Conservation (phyloP, 108 stramenopile genomes). For the Stephanodiscus minutulus region DNA sequence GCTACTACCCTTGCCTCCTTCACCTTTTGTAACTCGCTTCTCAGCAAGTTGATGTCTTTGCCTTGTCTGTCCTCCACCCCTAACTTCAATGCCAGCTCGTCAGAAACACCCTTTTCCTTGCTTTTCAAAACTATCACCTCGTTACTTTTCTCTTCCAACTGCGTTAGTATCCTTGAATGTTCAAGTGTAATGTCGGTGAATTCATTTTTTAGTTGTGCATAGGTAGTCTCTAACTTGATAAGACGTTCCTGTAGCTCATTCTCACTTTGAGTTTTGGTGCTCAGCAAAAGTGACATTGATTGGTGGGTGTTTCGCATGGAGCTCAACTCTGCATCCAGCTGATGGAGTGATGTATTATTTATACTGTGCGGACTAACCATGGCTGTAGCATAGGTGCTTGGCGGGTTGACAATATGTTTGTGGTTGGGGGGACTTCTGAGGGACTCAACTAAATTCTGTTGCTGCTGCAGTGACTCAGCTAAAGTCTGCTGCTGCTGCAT, state of each 20-base stretch:
- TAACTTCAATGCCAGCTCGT: slow-evolving; percentile 15
- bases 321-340: slow-evolving; percentile 9
- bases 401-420: neutral
- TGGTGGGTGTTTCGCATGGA: slow-evolving; percentile 17
- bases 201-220: slow-evolving; percentile 8
- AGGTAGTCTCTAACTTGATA: slow-evolving; percentile 3
- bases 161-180: neutral
- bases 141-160: slow-evolving; percentile 4
- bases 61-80: slow-evolving; percentile 7
- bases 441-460: neutral
- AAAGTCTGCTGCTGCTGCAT: neutral
- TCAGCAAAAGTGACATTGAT: slow-evolving; percentile 22
- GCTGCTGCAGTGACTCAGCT: neutral
- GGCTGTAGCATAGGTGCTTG: neutral
- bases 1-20: neutral
- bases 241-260: neutral
- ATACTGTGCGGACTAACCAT: neutral
- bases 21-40: slow-evolving; percentile 11
- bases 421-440: neutral
- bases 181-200: neutral
- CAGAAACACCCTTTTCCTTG: slow-evolving; percentile 17
- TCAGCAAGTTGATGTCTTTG: neutral
- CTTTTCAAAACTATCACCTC: slow-evolving; percentile 20
- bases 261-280: slow-evolving; percentile 15
- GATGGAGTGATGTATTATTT: slow-evolving; percentile 8